Evolutionary conservation across 768 basidiomycete species (phyloP), one percentile per base, ranked within the genome.

Genomic region (Inosperma sp.): DNA sequence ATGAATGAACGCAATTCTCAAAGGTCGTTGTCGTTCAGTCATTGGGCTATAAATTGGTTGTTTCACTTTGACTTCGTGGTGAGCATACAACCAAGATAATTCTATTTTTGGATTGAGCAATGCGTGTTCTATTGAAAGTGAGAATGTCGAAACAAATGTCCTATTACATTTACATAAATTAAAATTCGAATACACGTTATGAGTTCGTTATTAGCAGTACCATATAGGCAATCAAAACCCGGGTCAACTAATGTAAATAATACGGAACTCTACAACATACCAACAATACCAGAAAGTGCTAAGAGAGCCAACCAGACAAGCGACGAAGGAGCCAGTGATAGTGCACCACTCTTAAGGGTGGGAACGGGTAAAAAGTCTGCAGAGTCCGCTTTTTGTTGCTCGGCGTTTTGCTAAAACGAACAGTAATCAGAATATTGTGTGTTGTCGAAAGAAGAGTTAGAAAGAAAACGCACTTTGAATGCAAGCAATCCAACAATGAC

Each of bases 1-100:
- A 63, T 97, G 94, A 48, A 96, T 75, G 68, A 96, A 92, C 4
- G 89, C 93, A 53, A 96, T 71, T 52, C 65, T 62, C 9, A 70
- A 47, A n/a, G 52, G 59, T 44, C 50, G 42, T 8, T 53, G 36
- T 41, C 14, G 27, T 27, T 29, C 36, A 16, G 25, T 6, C 36
- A 48, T 46, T n/a, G n/a, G 43, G 30, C 12, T 14, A 33, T 8
- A 43, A n/a, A n/a, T n/a, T n/a, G n/a, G n/a, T n/a, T n/a, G n/a
- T n/a, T n/a, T n/a, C n/a, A n/a, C n/a, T n/a, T n/a, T n/a, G n/a
- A n/a, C n/a, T n/a, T n/a, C n/a, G n/a, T n/a, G n/a, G n/a, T n/a
- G n/a, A n/a, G n/a, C n/a, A n/a, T n/a, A n/a, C n/a, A n/a, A n/a
- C n/a, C n/a, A n/a, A n/a, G n/a, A n/a, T n/a, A n/a, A n/a, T n/a